These are phyloP conservation scores for Talaromyces thailandensis DNA, from an alignment of 495 filamentous ascomycete genomes.

Conservation along the genomic window DNA sequence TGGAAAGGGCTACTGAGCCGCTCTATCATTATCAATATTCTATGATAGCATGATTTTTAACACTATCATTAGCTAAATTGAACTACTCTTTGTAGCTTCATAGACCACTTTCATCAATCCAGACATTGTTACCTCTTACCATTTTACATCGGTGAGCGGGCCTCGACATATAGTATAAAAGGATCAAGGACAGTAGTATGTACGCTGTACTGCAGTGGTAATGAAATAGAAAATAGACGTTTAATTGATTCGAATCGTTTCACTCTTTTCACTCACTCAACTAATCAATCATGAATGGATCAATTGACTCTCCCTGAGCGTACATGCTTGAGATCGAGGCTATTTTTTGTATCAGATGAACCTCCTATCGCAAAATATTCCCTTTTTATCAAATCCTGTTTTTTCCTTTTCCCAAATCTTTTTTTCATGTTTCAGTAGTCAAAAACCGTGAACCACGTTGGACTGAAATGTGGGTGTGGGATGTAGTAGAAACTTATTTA, in stretches of 20 bases:
- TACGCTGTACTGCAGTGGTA: neutral
- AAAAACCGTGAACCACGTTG: neutral
- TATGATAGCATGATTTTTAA: neutral
- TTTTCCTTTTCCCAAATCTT: neutral
- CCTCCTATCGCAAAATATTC: neutral
- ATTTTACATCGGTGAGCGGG: neutral
- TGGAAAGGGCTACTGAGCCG: neutral
- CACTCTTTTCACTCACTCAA: neutral
- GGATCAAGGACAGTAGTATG: neutral
- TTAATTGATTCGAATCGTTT: neutral
- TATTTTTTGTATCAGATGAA: neutral
- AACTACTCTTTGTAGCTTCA: neutral
- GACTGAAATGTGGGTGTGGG: neutral
- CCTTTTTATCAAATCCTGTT: neutral
- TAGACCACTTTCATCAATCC: neutral
- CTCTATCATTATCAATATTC: neutral
- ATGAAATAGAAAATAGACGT: neutral
- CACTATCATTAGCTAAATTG: neutral
- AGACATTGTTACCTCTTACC: neutral
- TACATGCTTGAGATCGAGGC: neutral
- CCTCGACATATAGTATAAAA: neutral
- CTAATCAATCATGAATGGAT: neutral
- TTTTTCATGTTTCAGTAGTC: neutral
- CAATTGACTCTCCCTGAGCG: neutral
- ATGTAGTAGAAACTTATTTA: constrained; percentile 21